phyloP scores from a whole-genome alignment of 495 filamentous ascomycete species.

The Penicillium waksmanii region DNA sequence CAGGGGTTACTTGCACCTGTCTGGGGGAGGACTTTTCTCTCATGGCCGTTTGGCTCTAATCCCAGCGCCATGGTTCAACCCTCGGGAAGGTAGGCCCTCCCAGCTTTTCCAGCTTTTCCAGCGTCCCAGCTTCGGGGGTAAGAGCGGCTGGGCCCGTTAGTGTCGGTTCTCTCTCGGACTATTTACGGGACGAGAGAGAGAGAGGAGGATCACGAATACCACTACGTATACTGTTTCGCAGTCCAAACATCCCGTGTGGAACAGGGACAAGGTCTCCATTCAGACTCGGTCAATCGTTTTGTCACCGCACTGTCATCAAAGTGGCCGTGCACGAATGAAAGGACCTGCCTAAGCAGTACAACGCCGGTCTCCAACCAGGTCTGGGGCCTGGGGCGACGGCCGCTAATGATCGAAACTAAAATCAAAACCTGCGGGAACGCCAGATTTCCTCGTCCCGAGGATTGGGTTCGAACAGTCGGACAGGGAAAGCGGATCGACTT shows the following conservation, averaged over 20 bases:
- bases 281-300: no score
- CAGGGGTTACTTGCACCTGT: slow-evolving; percentile 18
- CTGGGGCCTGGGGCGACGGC: not conserved
- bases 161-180: slow-evolving; percentile 7
- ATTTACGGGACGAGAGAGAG: not conserved
- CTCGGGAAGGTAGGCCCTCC: slow-evolving; percentile 34
- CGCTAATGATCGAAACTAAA: slow-evolving; percentile 22
- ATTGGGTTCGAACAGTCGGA: slow-evolving; percentile 8
- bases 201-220: no score
- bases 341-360: slow-evolving; percentile 5
- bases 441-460: slow-evolving; percentile 10
- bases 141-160: slow-evolving; percentile 35
- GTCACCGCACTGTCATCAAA: not conserved
- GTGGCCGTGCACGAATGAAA: slow-evolving; percentile 3
- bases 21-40: not conserved
- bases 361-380: slow-evolving; percentile 4
- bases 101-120: not conserved
- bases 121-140: slow-evolving; percentile 19
- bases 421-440: not conserved
- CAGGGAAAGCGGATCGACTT: slow-evolving; percentile 13
- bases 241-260: no score
- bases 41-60: slow-evolving; percentile 29
- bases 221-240: no score
- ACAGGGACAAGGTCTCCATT: no score
- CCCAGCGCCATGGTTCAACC: slow-evolving; percentile 50